Evolutionary conservation across 805 yeast species (phyloP), one percentile per base, ranked within the genome.

Genomic region (Metschnikowia peoriensis): DNA sequence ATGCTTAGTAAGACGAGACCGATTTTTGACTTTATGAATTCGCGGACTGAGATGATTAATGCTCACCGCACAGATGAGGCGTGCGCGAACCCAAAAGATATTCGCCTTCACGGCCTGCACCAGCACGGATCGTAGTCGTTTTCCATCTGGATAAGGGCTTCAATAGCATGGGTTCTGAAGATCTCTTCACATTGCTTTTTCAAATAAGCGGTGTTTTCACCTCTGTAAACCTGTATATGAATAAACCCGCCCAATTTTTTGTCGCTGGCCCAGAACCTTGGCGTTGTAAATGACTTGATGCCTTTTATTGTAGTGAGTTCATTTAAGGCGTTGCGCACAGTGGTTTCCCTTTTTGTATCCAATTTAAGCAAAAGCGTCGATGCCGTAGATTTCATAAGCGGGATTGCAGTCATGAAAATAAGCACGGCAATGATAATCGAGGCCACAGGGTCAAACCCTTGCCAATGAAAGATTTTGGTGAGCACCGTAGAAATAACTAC

Each of bases 401-500:
- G 98, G 0, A 91, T 62, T 0, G 98, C 90, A 3, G 97, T 89
- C 6, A 82, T 55, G 51, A 93, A 81, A 56, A 94, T 90, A 61
- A 93, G 75, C 6, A 80, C 68, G 0, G 97, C 97, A 54, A 94
- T 93, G 60, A 92, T 76, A 4, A 94, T 76, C 1, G 98, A 92
- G 0, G 97, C 96, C 17, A 94, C 69, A 1, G 99, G 97, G 65
- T 94, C 99, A 64, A 93, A 86, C 1, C 96, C 86, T 50, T 84
- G 80, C 83, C 88, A 81, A 15, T 59, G 54, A 66, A 88, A 85
- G 35, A 83, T 62, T 53, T 85, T 82, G 8, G 93, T 88, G 39
- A 94, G 70, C 6, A 90, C 50, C 0, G 99, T 93, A 0, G 97
- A 91, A 1, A 90, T 68, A n/a, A 94, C 92, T 15, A 96, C 99